Evolutionary conservation across 768 basidiomycete species (phyloP).

Genomic region (Leccinum subtestaceum): DNA sequence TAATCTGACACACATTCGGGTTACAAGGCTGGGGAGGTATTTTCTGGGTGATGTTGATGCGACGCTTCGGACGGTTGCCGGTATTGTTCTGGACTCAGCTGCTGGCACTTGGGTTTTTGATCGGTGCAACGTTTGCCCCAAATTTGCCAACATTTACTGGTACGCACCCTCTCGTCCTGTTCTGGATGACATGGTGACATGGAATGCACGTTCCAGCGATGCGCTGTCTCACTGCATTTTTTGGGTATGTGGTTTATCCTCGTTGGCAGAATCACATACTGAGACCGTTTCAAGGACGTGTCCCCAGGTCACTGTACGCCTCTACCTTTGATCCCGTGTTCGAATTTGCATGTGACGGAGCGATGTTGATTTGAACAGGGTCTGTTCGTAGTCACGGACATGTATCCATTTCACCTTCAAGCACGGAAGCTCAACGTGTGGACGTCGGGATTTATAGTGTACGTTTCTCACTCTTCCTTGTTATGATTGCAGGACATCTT

Average conservation of each 20-base stretch:
- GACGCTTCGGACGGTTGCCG: conserved; percentile 30
- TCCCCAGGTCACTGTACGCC: conserved; percentile 47
- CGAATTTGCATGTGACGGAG: not conserved
- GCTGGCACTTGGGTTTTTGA: conserved; percentile 44
- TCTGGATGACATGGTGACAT: not conserved
- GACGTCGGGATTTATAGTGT: conserved; percentile 50
- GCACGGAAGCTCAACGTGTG: conserved; percentile 51
- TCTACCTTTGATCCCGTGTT: not conserved
- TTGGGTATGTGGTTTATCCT: conserved; percentile 21
- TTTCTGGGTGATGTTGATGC: conserved; percentile 31
- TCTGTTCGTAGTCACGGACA: conserved; percentile 45
- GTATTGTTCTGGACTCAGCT: conserved; percentile 36
- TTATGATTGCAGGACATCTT: conserved; percentile 18
- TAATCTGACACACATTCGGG: conserved; percentile 7
- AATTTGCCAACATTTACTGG: conserved; percentile 47
- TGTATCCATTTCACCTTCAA: conserved; percentile 55
- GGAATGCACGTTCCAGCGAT: conserved; percentile 18
- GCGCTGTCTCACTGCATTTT: conserved; percentile 33
- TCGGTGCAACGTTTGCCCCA: conserved; percentile 52
- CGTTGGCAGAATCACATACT: not conserved
- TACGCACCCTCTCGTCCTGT: conserved; percentile 4
- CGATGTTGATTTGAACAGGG: conserved; percentile 29
- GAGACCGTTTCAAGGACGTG: conserved; percentile 37
- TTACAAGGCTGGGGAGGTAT: conserved; percentile 30
- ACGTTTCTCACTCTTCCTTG: conserved; percentile 40